Conservation (phyloP, 169 alveolate species). For the Plasmodium falciparum region DNA sequence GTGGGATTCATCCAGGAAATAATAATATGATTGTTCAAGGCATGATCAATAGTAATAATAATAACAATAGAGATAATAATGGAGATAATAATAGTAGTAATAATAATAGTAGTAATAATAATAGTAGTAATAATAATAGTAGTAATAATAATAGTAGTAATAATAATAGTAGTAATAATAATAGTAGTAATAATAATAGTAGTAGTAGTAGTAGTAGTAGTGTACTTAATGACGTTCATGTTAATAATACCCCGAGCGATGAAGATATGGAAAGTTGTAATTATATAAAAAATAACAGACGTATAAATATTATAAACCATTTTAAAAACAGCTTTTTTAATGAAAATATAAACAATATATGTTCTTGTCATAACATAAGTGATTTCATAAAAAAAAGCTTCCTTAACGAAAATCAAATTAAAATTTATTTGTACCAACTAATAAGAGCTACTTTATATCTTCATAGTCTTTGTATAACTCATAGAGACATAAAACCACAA, state of each 20-base stretch:
- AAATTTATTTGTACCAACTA: constrained; percentile 95
- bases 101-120: background rate
- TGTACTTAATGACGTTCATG: background rate
- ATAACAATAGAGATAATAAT: too few relatives aligned
- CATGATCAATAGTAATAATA: too few relatives aligned
- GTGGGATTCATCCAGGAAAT: too few relatives aligned
- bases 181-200: background rate
- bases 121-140: background rate
- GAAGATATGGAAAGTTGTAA: background rate
- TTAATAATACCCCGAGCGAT: background rate
- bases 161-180: background rate
- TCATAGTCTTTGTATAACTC: constrained; percentile 96
- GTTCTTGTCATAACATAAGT: constrained; percentile 45
- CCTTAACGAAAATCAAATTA: constrained; percentile 80
- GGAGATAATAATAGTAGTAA: background rate
- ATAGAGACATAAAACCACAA: constrained; percentile 99
- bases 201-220: background rate
- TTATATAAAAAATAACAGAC: background rate
- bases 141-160: background rate
- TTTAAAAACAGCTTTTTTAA: too few relatives aligned
- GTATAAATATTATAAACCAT: too few relatives aligned
- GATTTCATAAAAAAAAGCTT: constrained; percentile 56
- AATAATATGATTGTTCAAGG: too few relatives aligned
- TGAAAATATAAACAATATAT: constrained; percentile 12
- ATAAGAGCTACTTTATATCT: constrained; percentile 96